Conservation (phyloP, 164 flowering plant genomes). For the Vitis riparia region DNA sequence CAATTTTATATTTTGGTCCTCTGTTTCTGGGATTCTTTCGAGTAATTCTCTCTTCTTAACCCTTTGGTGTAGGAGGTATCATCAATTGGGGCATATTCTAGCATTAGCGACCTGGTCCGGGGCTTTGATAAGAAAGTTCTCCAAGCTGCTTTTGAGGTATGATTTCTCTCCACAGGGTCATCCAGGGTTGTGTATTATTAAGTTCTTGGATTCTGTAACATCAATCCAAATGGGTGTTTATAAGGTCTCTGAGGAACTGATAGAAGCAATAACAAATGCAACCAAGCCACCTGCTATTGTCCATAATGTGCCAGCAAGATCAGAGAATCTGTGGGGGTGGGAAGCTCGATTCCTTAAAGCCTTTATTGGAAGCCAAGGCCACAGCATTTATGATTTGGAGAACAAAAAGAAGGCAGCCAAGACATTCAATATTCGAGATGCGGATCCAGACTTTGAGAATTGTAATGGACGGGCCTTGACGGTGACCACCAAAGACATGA, state of each 20-base stretch:
- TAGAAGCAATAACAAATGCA: slow-evolving; percentile 41
- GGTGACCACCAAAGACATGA: slow-evolving; percentile 38
- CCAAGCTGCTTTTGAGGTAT: slow-evolving; percentile 67
- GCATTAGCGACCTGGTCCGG: slow-evolving; percentile 50
- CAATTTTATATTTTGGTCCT: background rate
- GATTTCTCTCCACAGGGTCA: background rate
- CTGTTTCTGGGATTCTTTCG: background rate
- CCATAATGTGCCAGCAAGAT: slow-evolving; percentile 29
- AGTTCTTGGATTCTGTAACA: background rate
- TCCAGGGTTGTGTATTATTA: background rate
- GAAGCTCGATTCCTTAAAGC: slow-evolving; percentile 32
- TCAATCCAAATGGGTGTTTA: background rate
- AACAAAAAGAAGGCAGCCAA: slow-evolving; percentile 40
- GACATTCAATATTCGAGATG: slow-evolving; percentile 50
- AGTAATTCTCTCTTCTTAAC: background rate
- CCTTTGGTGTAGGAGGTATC: slow-evolving; percentile 34
- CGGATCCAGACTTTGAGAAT: slow-evolving; percentile 59
- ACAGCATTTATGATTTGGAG: slow-evolving; percentile 9
- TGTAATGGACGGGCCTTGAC: slow-evolving; percentile 76
- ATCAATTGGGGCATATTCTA: slow-evolving; percentile 52
- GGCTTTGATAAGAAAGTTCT: slow-evolving; percentile 70
- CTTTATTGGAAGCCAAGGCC: slow-evolving; percentile 21
- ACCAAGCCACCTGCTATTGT: slow-evolving; percentile 49
- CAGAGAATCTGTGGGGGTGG: slow-evolving; percentile 23
- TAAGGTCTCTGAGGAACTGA: slow-evolving; percentile 60